Evolutionary conservation across 2,329 filamentous ascomycete species (phyloP).

Genomic region (Nannizziopsis arthrosporioides): DNA sequence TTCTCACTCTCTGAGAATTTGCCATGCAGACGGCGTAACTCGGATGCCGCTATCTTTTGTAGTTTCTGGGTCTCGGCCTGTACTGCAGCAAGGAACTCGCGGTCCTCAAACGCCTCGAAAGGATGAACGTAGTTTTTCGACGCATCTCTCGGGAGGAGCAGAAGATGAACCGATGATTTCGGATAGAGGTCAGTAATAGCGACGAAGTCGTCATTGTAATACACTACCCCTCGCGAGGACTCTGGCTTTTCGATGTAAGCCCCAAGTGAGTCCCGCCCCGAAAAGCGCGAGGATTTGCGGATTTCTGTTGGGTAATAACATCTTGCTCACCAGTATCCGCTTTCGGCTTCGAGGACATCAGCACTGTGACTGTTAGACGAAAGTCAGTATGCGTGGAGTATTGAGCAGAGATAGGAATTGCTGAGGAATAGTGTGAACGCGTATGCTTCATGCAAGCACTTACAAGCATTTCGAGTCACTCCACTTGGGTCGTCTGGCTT

Average conservation of each 20-base stretch:
- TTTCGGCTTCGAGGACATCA: conserved; percentile 44
- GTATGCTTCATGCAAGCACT: not conserved
- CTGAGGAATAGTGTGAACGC: too few species aligned
- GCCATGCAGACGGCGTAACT: conserved; percentile 61
- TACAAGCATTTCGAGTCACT: conserved; percentile 2
- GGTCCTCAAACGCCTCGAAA: conserved; percentile 62
- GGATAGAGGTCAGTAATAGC: conserved; percentile 74
- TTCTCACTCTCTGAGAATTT: conserved; percentile 51
- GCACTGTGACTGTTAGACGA: conserved; percentile 38
- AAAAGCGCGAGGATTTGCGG: conserved; percentile 22
- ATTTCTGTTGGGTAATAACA: not conserved
- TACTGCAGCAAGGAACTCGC: conserved; percentile 55
- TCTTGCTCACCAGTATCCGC: conserved; percentile 9
- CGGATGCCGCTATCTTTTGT: conserved; percentile 54
- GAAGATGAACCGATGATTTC: conserved; percentile 71
- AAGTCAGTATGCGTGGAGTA: not conserved
- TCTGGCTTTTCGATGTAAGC: conserved; percentile 55
- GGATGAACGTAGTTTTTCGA: conserved; percentile 55
- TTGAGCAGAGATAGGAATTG: not conserved
- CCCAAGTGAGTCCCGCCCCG: conserved; percentile 50
- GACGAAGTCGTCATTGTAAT: conserved; percentile 57
- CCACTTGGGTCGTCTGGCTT: not conserved
- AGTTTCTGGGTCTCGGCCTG: conserved; percentile 51
- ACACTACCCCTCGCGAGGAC: conserved; percentile 48
- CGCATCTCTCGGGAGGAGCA: conserved; percentile 68